Evolutionary conservation across 257 asterid species (phyloP), one percentile per base, ranked within the genome.

Genomic region (Solanum virginianum): DNA sequence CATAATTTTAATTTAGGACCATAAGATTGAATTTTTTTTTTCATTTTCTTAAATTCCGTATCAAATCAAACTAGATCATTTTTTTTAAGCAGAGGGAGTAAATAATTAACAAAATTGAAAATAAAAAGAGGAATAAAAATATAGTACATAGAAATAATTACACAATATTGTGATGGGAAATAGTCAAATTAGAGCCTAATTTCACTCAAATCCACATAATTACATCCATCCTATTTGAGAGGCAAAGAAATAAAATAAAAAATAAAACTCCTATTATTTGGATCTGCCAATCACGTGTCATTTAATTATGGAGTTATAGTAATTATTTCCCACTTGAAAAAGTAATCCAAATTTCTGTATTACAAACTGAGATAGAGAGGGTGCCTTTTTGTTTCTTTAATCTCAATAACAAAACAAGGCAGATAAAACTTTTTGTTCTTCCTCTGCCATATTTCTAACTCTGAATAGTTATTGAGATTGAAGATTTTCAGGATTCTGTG

Each of bases 271-370:
- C 91, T 18, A 85, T 86, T 83, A 81, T 43, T 88, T 84, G 93
- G 93, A 91, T 91, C 89, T 91, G 66, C 93, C 95, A 91, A 86
- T 89, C 93, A 92, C 92, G 92, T 91, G 95, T 90, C 88, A 57
- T 65, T 6, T 10, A 22, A 59, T 79, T 36, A 81, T 86, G 85
- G 80, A 86, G 39, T 82, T 80, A 72, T 83, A 85, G 80, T 20
- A 75, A 75, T 86, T 29, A 65, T 53, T 84, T 74, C 86, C 88
- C 85, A 85, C 88, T 84, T 45, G 72, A 49, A 85, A 83, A 60
- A 49, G 66, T 26, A 69, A 49, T 53, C 41, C 36, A 43, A 85
- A 71, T 71, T 53, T 85, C 60, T 62, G 84, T 20, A 51, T 85
- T 80, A 65, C 63, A 41, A 60, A 16, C 56, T 53, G 60, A 45